Percentiles rank a stretch among this genome's conserved stretches.
phyloP scores from a whole-genome alignment of 2,329 filamentous ascomycete genomes.

The Arthrocladium fulminans region DNA sequence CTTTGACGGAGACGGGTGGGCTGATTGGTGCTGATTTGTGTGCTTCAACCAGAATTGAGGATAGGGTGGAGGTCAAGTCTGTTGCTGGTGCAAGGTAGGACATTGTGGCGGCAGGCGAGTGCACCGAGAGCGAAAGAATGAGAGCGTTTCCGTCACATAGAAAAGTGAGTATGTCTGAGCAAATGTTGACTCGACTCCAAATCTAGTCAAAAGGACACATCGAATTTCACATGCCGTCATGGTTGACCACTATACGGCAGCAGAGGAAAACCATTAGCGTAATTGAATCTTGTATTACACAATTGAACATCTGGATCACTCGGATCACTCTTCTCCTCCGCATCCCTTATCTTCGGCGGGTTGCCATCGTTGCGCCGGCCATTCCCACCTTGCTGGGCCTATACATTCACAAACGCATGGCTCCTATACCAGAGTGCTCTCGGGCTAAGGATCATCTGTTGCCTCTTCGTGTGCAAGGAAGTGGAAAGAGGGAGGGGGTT shows the following conservation, averaged over 20 bases:
- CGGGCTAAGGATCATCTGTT: too few relatives aligned
- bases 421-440: too few relatives aligned
- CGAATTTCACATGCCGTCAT: not conserved
- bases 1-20: constrained; percentile 19
- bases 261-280: too few relatives aligned
- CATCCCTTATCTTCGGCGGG: too few relatives aligned
- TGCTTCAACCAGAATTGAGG: constrained; percentile 17
- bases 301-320: too few relatives aligned
- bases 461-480: too few relatives aligned
- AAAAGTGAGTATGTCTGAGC: not conserved
- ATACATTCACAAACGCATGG: too few relatives aligned
- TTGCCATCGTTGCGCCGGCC: too few relatives aligned
- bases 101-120: not conserved
- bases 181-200: not conserved
- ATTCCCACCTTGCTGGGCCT: too few relatives aligned
- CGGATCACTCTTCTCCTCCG: too few relatives aligned
- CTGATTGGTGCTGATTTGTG: constrained; percentile 14
- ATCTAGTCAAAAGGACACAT: not conserved
- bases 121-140: not conserved
- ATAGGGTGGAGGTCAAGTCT: constrained; percentile 15
- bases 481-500: too few relatives aligned
- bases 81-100: not conserved
- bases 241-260: not conserved
- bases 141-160: not conserved
- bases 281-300: too few relatives aligned